Evolutionary conservation across 345 rosid species (phyloP).

Genomic region (Kandelia obovata): DNA sequence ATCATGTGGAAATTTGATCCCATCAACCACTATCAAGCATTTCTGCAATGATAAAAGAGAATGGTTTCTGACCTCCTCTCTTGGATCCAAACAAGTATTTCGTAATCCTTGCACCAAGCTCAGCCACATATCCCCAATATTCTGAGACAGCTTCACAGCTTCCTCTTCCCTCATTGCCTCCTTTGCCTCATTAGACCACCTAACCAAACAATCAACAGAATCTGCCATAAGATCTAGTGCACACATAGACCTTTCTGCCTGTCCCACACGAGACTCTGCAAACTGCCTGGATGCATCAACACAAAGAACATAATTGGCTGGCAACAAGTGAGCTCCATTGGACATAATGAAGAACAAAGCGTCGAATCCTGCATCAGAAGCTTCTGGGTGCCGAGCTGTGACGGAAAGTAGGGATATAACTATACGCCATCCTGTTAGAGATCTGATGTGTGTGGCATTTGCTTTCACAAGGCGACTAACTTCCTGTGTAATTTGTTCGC

Average conservation of each 20-base stretch:
- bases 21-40: slow-evolving; percentile 48
- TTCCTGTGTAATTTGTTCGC: slow-evolving; percentile 71
- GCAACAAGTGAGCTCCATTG: slow-evolving; percentile 57
- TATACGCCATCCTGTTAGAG: slow-evolving; percentile 62
- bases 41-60: slow-evolving; percentile 50
- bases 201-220: slow-evolving; percentile 59
- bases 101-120: slow-evolving; percentile 57
- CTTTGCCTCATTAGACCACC: slow-evolving; percentile 63
- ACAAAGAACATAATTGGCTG: slow-evolving; percentile 61
- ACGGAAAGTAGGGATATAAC: slow-evolving; percentile 61
- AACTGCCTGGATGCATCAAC: slow-evolving; percentile 76
- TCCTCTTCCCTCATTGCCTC: slow-evolving; percentile 42
- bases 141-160: slow-evolving; percentile 46
- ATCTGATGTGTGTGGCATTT: slow-evolving; percentile 64
- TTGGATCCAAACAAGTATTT: slow-evolving; percentile 55
- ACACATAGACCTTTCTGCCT: slow-evolving; percentile 47
- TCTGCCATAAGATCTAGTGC: slow-evolving; percentile 64
- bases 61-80: slow-evolving; percentile 70
- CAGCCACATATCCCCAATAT: slow-evolving; percentile 77
- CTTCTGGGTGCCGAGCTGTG: slow-evolving; percentile 79
- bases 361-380: slow-evolving; percentile 65
- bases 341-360: slow-evolving; percentile 58
- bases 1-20: slow-evolving; percentile 41
- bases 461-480: slow-evolving; percentile 66
- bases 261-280: slow-evolving; percentile 68